A percentile compares a stretch with the other conserved stretches of the same genome.
phyloP scores from a whole-genome alignment of 169 alveolate genomes.

The Eimeria sp. region DNA sequence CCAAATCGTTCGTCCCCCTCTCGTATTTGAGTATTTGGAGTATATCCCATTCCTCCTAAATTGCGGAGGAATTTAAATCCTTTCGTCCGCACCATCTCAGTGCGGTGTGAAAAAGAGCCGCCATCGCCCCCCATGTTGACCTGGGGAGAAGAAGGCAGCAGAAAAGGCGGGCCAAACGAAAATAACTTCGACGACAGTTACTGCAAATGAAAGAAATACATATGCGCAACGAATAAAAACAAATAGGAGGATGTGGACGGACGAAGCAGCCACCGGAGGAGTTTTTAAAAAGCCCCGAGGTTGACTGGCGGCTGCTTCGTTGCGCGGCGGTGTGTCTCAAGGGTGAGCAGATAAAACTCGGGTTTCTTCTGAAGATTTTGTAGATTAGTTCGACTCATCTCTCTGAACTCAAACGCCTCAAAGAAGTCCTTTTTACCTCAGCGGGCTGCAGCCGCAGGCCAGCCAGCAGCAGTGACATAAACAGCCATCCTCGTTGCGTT shows the following conservation, averaged over 20 bases:
- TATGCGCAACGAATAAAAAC: background rate
- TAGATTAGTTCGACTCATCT: background rate
- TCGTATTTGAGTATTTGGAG: conserved; percentile 90
- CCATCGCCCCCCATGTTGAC: conserved; percentile 94
- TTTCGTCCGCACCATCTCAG: conserved; percentile 91
- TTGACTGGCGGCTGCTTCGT: background rate
- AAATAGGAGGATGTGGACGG: background rate
- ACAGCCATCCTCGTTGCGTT: background rate
- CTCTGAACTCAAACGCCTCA: background rate
- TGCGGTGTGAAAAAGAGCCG: conserved; percentile 92
- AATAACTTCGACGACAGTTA: background rate
- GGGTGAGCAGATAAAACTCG: background rate
- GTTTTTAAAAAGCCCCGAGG: background rate
- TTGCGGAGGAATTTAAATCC: conserved; percentile 91
- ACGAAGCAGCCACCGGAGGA: background rate
- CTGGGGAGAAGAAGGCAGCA: background rate
- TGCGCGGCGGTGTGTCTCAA: background rate
- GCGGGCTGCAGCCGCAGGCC: background rate
- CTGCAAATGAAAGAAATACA: background rate
- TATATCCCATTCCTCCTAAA: conserved; percentile 95
- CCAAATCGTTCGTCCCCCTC: conserved; percentile 87
- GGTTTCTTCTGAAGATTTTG: no score
- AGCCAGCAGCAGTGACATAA: background rate
- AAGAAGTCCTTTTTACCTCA: background rate
- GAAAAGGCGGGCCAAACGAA: background rate